phyloP scores from a whole-genome alignment of 805 yeast species.

The Citeromyces matritensis region DNA sequence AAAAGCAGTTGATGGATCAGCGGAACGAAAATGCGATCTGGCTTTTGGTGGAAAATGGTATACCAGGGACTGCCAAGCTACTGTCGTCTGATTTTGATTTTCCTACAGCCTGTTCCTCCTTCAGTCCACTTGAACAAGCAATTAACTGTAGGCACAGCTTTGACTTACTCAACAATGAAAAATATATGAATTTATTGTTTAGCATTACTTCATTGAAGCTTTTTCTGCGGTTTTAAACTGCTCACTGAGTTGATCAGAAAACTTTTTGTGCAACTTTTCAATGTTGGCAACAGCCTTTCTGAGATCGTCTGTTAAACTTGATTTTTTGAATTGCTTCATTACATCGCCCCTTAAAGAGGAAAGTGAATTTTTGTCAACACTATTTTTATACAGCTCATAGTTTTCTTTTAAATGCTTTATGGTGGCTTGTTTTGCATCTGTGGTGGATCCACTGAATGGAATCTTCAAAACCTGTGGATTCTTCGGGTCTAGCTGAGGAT shows the following conservation, averaged over 20 bases:
- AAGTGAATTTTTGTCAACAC: conserved; percentile 31
- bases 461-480: conserved; percentile 64
- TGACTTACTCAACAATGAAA: too few species aligned
- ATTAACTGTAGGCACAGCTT: too few species aligned
- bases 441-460: conserved; percentile 60
- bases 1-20: too few species aligned
- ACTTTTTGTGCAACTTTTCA: conserved; percentile 58
- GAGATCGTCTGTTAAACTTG: conserved; percentile 5
- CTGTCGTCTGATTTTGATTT: too few species aligned
- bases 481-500: conserved; percentile 62
- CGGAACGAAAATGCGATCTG: too few species aligned
- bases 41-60: too few species aligned
- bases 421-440: conserved; percentile 44
- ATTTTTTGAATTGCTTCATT: conserved; percentile 33
- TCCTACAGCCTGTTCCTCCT: too few species aligned
- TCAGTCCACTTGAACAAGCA: too few species aligned
- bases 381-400: conserved; percentile 46
- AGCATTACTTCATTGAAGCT: conserved; percentile 7
- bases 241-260: conserved; percentile 38
- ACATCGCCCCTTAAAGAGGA: conserved; percentile 42
- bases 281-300: conserved; percentile 36
- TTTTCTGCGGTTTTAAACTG: conserved; percentile 41
- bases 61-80: too few species aligned
- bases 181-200: too few species aligned
- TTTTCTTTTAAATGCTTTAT: conserved; percentile 50